phyloP scores from a whole-genome alignment of 2,329 filamentous ascomycete genomes.

The Talaromyces sp. region DNA sequence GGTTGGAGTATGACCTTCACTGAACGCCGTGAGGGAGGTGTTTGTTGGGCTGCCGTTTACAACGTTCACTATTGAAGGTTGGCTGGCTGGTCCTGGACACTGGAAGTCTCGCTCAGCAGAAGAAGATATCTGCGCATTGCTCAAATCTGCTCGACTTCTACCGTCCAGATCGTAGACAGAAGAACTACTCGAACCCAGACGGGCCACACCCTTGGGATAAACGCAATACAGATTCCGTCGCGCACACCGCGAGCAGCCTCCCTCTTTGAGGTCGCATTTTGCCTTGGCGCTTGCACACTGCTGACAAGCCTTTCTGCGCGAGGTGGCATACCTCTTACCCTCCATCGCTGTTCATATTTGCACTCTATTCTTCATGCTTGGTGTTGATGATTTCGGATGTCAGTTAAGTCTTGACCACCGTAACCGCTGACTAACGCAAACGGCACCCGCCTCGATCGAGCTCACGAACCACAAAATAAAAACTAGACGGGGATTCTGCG shows the following conservation, averaged over 20 bases:
- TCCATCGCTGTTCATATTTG: conserved; percentile 1
- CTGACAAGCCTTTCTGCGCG: conserved; percentile 15
- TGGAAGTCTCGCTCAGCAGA: neutral
- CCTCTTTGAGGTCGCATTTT: conserved; percentile 12
- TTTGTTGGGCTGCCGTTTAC: neutral
- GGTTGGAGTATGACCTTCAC: neutral
- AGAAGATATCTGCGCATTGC: neutral
- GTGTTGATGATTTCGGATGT: neutral
- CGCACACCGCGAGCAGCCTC: conserved; percentile 12
- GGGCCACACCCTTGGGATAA: conserved; percentile 8
- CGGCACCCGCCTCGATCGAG: too few relatives aligned
- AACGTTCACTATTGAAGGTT: neutral
- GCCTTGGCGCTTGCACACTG: conserved; percentile 13
- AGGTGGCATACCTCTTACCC: conserved; percentile 6
- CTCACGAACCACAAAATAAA: too few relatives aligned
- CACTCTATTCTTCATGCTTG: neutral
- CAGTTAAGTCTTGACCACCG: too few relatives aligned
- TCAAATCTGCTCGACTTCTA: neutral
- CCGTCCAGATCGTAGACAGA: neutral
- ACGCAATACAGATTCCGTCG: conserved; percentile 11
- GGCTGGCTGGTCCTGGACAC: neutral
- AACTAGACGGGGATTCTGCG: too few relatives aligned
- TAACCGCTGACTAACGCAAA: too few relatives aligned
- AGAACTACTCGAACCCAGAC: neutral
- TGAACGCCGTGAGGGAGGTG: neutral